Percentiles rank a stretch among this genome's conserved stretches.
Conservation (phyloP, 106 monocot species). For the Dioscorea dumetorum region DNA sequence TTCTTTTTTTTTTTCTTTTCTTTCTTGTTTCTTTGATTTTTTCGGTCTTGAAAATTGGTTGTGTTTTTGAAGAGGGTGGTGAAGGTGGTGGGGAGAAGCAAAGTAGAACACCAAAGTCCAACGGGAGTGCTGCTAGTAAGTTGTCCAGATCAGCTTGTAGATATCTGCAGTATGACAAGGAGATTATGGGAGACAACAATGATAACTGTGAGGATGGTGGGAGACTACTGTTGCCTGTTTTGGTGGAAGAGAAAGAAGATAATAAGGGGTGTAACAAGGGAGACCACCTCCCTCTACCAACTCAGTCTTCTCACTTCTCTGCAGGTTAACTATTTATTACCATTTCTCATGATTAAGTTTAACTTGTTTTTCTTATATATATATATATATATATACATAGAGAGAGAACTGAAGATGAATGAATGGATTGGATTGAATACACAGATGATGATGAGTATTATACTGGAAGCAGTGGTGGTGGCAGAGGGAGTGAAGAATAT, state of each 20-base stretch:
- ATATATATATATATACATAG: no score
- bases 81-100: neutral
- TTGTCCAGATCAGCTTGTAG: neutral
- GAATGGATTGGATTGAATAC: no score
- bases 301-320: constrained; percentile 14
- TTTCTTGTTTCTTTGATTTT: neutral
- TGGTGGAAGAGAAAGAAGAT: constrained; percentile 4
- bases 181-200: neutral
- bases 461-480: no score
- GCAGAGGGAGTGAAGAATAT: neutral
- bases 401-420: no score
- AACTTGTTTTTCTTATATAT: no score
- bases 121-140: neutral
- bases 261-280: constrained; percentile 1
- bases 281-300: neutral
- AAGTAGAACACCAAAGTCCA: neutral
- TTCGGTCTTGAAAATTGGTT: neutral
- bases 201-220: no score
- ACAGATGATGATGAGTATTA: no score
- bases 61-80: neutral
- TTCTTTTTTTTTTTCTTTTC: neutral
- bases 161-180: neutral
- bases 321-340: constrained; percentile 8
- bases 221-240: neutral
- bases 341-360: no score